These are phyloP conservation scores for Acanthamoeba polyphaga DNA, from an alignment of 208 protist species.

Conservation along the genomic window DNA sequence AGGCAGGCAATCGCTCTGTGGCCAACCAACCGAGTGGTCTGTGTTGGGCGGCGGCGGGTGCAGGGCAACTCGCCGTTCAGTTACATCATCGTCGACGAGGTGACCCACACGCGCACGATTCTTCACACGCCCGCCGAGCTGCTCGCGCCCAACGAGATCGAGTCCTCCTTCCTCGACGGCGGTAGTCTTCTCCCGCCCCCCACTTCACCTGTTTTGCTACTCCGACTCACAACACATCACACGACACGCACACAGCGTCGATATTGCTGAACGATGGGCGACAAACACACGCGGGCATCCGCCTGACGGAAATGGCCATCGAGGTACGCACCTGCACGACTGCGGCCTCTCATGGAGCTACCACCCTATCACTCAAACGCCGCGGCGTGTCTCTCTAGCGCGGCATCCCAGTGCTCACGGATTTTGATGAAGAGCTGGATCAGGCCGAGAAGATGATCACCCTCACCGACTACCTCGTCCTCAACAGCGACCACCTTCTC, in stretches of 20 bases:
- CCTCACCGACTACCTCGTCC: conserved; percentile 16
- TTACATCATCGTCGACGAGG: conserved; percentile 53
- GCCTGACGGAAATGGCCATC: conserved; percentile 20
- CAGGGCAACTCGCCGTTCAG: conserved; percentile 64
- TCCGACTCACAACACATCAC: too few species aligned
- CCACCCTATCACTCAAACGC: background rate
- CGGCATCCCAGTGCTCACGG: conserved; percentile 1
- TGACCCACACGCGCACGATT: conserved; percentile 30
- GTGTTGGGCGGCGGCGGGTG: background rate
- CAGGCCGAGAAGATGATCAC: conserved; percentile 52
- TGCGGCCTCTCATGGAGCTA: background rate
- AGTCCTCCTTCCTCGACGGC: background rate
- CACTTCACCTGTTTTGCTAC: background rate
- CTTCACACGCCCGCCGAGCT: conserved; percentile 13
- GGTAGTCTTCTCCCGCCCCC: background rate
- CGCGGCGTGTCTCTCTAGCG: background rate
- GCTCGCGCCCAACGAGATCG: conserved; percentile 9
- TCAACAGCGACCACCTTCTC: conserved; percentile 14
- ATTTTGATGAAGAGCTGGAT: conserved; percentile 27
- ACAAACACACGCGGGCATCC: background rate
- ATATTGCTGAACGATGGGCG: conserved; percentile 40
- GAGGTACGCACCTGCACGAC: background rate
- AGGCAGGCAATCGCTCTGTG: background rate
- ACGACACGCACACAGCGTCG: background rate
- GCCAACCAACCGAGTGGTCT: too few species aligned